Evolutionary conservation across 2,329 filamentous ascomycete genomes (phyloP).

Genomic region (Lecanosticta acicola): DNA sequence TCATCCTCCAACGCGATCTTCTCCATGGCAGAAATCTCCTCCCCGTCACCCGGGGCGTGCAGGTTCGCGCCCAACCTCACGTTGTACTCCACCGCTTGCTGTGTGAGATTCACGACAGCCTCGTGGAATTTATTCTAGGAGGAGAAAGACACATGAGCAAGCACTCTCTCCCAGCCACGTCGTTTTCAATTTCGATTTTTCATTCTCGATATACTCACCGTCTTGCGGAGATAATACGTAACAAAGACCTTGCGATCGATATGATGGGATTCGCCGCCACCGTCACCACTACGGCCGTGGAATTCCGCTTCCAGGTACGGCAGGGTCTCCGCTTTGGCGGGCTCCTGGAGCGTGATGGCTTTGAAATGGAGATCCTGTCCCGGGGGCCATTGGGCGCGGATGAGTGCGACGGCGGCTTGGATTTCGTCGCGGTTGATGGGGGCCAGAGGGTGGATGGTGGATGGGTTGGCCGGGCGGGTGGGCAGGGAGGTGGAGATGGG

Average conservation of each 20-base stretch:
- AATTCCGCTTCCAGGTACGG: slow-evolving; percentile 31
- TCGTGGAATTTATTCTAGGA: slow-evolving; percentile 57
- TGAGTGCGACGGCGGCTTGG: slow-evolving; percentile 43
- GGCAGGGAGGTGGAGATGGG: slow-evolving; percentile 21
- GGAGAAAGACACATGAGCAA: neutral
- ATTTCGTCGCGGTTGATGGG: slow-evolving; percentile 57
- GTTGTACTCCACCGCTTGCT: slow-evolving; percentile 50
- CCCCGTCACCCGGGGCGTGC: slow-evolving; percentile 54
- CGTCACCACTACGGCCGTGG: no score
- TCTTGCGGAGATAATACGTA: slow-evolving; percentile 54
- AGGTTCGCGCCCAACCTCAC: slow-evolving; percentile 53
- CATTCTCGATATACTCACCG: slow-evolving; percentile 49
- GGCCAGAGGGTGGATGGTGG: slow-evolving; percentile 51
- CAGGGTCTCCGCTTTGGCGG: slow-evolving; percentile 29
- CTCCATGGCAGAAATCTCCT: slow-evolving; percentile 56
- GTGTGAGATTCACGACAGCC: slow-evolving; percentile 50
- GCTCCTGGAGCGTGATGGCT: slow-evolving; percentile 48
- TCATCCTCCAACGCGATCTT: slow-evolving; percentile 51
- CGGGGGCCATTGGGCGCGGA: slow-evolving; percentile 52
- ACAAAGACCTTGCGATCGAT: slow-evolving; percentile 49
- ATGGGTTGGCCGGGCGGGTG: slow-evolving; percentile 17
- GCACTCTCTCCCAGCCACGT: neutral
- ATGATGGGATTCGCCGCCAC: slow-evolving; percentile 35
- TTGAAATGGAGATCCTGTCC: slow-evolving; percentile 58
- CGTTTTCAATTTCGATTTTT: neutral